phyloP scores from a whole-genome alignment of 805 yeast genomes.

The Nakazawaea molendinolei region DNA sequence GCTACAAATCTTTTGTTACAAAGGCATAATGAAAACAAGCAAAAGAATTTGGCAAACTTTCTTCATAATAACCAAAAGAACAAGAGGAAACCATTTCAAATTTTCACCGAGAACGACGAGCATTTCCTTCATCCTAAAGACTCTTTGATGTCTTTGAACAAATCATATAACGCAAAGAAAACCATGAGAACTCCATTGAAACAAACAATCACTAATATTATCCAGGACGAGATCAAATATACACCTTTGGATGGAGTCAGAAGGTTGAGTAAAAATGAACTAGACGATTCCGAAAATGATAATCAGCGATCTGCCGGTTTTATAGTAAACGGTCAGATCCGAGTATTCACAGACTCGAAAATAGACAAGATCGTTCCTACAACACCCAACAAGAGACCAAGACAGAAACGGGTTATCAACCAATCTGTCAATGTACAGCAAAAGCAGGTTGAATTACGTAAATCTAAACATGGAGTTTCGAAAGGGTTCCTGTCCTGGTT shows the following conservation, averaged over 20 bases:
- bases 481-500: conserved; percentile 23
- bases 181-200: conserved; percentile 7
- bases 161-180: conserved; percentile 1
- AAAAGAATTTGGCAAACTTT: conserved; percentile 5
- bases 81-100: conserved; percentile 6
- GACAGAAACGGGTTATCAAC: too few relatives aligned
- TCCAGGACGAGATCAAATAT: conserved; percentile 21
- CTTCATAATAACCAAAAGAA: conserved; percentile 11
- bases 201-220: conserved; percentile 16
- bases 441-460: too few relatives aligned
- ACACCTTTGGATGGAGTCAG: conserved; percentile 28
- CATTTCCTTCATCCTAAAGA: conserved; percentile 27
- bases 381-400: conserved; percentile 63
- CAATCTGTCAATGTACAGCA: too few relatives aligned
- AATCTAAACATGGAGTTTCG: conserved; percentile 1
- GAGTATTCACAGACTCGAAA: conserved; percentile 41
- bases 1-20: conserved; percentile 17
- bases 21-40: conserved; percentile 5
- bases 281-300: conserved; percentile 16
- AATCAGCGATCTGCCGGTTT: conserved; percentile 33
- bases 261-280: conserved; percentile 14
- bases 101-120: conserved; percentile 14
- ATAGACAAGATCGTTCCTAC: conserved; percentile 47
- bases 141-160: conserved; percentile 23
- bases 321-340: conserved; percentile 41